These are phyloP conservation scores for Pseudocercospora fijiensis DNA, from an alignment of 2,329 filamentous ascomycete species.

Conservation along the genomic window DNA sequence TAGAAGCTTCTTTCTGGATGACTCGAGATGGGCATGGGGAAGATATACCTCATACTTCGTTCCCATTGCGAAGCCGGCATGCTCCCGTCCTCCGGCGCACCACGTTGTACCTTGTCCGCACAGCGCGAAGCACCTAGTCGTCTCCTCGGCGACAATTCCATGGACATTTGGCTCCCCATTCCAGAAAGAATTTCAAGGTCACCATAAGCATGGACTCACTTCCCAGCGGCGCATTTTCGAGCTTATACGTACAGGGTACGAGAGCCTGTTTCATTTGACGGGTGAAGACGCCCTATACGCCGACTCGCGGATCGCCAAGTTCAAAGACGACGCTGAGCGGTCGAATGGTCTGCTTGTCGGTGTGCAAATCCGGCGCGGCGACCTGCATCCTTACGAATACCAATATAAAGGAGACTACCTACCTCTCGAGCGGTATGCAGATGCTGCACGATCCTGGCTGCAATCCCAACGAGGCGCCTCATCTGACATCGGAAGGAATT, in stretches of 20 bases:
- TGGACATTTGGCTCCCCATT: constrained; percentile 64
- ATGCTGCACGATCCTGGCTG: constrained; percentile 17
- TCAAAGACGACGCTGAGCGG: constrained; percentile 51
- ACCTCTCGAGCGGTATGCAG: constrained; percentile 64
- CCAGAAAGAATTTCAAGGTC: constrained; percentile 47
- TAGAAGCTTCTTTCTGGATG: constrained; percentile 79
- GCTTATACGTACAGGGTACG: constrained; percentile 68
- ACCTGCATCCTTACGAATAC: constrained; percentile 75
- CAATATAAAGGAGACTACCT: constrained; percentile 78
- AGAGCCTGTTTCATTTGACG: constrained; percentile 70
- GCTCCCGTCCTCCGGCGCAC: constrained; percentile 68
- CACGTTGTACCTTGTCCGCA: constrained; percentile 79
- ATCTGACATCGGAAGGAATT: background rate
- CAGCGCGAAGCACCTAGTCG: constrained; percentile 70
- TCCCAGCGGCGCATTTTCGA: constrained; percentile 62
- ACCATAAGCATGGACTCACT: constrained; percentile 32
- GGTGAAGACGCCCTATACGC: constrained; percentile 67
- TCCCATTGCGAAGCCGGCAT: constrained; percentile 63
- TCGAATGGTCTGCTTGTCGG: constrained; percentile 62
- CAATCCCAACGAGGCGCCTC: constrained; percentile 7
- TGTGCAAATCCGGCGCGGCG: constrained; percentile 77
- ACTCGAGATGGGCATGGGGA: constrained; percentile 79
- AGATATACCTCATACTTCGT: constrained; percentile 71
- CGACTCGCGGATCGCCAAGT: constrained; percentile 55
- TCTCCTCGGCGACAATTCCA: constrained; percentile 66